Base-by-base conservation (phyloP, 495 filamentous ascomycete species). In the Hypoxylon trugodes region DNA sequence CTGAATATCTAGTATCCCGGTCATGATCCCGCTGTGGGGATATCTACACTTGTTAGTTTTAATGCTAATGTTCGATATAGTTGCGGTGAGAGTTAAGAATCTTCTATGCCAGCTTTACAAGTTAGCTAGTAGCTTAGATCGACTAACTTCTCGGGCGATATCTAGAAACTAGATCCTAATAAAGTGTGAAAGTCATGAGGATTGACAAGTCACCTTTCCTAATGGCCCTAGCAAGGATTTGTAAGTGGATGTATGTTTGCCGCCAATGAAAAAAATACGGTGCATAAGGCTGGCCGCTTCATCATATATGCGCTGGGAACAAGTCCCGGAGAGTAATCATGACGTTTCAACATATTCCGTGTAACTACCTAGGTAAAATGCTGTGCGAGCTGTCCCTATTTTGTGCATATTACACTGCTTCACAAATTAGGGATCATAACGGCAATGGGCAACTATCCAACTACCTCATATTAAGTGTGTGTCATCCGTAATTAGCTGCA, bases 291-390 rank as follows among this genome's bases (percentile, higher is more conserved):
- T 66, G 35, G 32, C 10, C 16, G 21, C 21, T 41, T 53, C 16
- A 10, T 36, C 48, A 13, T 30, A 30, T 19, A 36, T 56, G 18
- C 43, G 10, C 16, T 38, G 37, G 36, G 46, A 51, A 18, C 18
- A 60, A 45, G 56, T 46, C 28, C 50, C 43, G 22, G 30, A 26
- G 13, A 41, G 10, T 19, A 48, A 38, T 54, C 16, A 61, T 61
- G 64, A 66, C 62, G 55, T 56, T 61, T 42, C 52, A 40, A 52
- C 53, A 57, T 36, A 55, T 36, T 61, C 41, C 12, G 46, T 58
- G 58, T 42, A 49, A 62, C 58, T 48, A 32, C 47, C 36, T 48
- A 22, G 46, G 21, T 22, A 16, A 21, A 47, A 24, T 7, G 46
- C 26, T 42, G n/a, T 43, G 38, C 4, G 32, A 46, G 40, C 22